Evolutionary conservation across 306 rosid species (phyloP).

Genomic region (Pyrus betulifolia): DNA sequence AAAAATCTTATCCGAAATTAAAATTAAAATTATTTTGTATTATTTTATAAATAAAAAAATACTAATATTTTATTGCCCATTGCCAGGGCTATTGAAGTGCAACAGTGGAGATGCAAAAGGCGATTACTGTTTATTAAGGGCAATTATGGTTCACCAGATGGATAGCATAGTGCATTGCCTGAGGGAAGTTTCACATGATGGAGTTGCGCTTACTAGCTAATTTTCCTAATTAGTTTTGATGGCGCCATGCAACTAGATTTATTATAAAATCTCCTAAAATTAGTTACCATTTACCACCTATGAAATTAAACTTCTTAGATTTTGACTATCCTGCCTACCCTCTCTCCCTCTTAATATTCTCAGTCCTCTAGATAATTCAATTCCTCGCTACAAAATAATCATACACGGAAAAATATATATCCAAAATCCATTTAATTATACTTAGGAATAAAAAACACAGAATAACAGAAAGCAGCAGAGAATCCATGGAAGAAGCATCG

Average conservation of each 20-base stretch:
- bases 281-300: not conserved
- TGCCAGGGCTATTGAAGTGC: no score
- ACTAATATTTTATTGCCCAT: no score
- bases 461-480: not conserved
- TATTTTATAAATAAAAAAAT: no score
- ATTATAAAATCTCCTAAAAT: not conserved
- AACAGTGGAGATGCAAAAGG: no score
- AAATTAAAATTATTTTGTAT: no score
- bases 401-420: not conserved
- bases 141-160: no score
- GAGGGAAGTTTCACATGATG: no score
- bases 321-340: not conserved
- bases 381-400: not conserved
- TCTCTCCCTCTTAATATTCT: not conserved
- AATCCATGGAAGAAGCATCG: slow-evolving; percentile 16
- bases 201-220: not conserved
- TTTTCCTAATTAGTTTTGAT: not conserved
- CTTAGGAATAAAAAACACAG: not conserved
- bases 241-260: not conserved
- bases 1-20: no score
- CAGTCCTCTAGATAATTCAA: not conserved
- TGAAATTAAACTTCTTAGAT: not conserved
- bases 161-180: no score
- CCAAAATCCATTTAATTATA: not conserved
- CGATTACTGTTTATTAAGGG: no score